Conservation (phyloP, 2,329 filamentous ascomycete genomes). For the Fusarium chlamydosporum region DNA sequence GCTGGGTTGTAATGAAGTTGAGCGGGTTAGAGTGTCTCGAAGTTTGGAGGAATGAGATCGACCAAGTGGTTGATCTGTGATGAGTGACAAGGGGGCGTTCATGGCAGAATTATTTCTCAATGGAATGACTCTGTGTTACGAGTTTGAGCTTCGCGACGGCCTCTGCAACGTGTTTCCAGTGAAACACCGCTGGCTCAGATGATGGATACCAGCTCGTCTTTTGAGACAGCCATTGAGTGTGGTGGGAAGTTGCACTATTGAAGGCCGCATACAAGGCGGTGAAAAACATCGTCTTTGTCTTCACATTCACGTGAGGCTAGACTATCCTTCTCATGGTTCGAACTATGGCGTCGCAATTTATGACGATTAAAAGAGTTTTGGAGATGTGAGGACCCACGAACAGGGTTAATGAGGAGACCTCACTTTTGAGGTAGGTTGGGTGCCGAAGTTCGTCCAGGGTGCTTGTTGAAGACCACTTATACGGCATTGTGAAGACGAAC, state of each 20-base stretch:
- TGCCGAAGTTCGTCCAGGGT: slow-evolving; percentile 31
- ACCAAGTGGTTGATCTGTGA: slow-evolving; percentile 37
- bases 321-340: neutral
- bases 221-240: slow-evolving; percentile 35
- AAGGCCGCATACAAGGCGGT: slow-evolving; percentile 29
- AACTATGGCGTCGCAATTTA: neutral
- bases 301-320: slow-evolving; percentile 9
- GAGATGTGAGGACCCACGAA: slow-evolving; percentile 3
- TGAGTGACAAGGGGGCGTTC: slow-evolving; percentile 24
- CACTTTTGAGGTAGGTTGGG: slow-evolving; percentile 11
- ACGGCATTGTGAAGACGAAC: neutral
- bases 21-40: slow-evolving; percentile 15
- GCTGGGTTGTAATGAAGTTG: slow-evolving; percentile 19
- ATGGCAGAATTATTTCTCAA: slow-evolving; percentile 13
- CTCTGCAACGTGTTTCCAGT: slow-evolving; percentile 24
- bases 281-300: slow-evolving; percentile 25
- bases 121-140: slow-evolving; percentile 24
- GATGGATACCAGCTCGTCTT: slow-evolving; percentile 4
- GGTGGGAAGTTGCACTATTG: slow-evolving; percentile 31
- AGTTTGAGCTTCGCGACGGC: slow-evolving; percentile 20
- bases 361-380: slow-evolving; percentile 12
- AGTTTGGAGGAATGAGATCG: slow-evolving; percentile 21
- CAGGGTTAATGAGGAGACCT: slow-evolving; percentile 12
- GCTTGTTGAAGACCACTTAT: slow-evolving; percentile 21
- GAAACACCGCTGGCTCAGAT: slow-evolving; percentile 18